phyloP scores from a whole-genome alignment of 305 asterid species.

The Fraxinus nigra region DNA sequence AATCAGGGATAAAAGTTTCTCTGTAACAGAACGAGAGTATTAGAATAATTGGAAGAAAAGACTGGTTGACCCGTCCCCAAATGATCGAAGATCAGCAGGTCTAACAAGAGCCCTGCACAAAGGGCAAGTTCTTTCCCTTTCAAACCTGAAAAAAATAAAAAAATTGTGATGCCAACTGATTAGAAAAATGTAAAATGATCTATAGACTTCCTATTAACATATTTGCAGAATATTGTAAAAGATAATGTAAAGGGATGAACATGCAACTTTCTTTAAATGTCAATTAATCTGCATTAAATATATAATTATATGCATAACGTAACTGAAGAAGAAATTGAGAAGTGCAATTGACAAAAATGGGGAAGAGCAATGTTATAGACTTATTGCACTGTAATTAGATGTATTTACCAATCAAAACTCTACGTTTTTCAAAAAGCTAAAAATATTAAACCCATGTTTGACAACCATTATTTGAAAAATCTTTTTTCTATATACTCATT shows the following conservation, averaged over 20 bases:
- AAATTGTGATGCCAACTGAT: neutral
- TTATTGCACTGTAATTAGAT: neutral
- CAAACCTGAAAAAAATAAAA: constrained; percentile 44
- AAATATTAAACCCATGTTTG: neutral
- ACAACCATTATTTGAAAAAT: too few relatives aligned
- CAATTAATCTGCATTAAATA: neutral
- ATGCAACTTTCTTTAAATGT: neutral
- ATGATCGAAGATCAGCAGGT: constrained; percentile 60
- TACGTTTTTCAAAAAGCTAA: neutral
- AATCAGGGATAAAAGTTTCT: neutral
- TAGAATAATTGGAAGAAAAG: constrained; percentile 53
- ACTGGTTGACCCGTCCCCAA: constrained; percentile 60
- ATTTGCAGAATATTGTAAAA: neutral
- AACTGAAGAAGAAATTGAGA: neutral
- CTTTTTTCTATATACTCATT: too few relatives aligned
- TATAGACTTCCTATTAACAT: neutral
- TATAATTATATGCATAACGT: neutral
- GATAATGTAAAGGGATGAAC: neutral
- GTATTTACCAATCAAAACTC: neutral
- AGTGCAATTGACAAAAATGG: neutral
- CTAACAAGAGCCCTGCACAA: constrained; percentile 65
- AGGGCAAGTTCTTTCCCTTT: constrained; percentile 66
- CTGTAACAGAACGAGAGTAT: neutral
- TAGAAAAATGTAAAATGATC: neutral
- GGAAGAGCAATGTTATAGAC: neutral